Evolutionary conservation across 805 yeast genomes (phyloP), one percentile per base, ranked within the genome.

Genomic region (Hanseniaspora meyeri): DNA sequence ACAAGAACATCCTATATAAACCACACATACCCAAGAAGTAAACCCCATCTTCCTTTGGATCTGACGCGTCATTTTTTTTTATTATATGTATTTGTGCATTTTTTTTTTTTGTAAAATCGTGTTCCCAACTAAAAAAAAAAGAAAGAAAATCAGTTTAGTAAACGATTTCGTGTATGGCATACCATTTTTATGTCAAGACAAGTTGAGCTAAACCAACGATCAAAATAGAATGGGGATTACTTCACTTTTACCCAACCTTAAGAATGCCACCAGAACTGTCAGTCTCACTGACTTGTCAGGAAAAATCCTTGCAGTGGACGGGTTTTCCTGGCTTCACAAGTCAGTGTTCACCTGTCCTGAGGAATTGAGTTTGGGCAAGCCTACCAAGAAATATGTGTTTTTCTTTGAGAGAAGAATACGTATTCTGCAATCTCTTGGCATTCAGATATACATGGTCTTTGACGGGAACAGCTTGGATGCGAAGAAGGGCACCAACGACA

Each of bases 251-350:
- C 90, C 86, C n/a, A 79, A 78, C 57, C 73, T 91, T 60, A 87
- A 85, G 66, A 80, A 85, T 32, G 83, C 87, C 43, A 93, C 85
- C 63, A 76, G 76, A 54, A 74, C 77, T 0, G 75, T 78, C 1
- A 69, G 82, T 1, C 70, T 90, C 48, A 76, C 77, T 56, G 70
- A 77, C 38, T 87, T 80, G 66, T 69, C 80, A 14, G 96, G 96
- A 1, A 75, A 82, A 63, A 81, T 85, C 0, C 70, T 90, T 45
- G 99, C 95, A 0, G 83, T 93, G n/a, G 99, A 93, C 66, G 90
- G 95, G 0, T 93, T 88, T 65, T 89, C 96, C 0, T 93, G 99
- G 99, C 77, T 93, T 5, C 99, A 93, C 69, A 79, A 87, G 60
- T 90, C 93, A 4, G 82, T 87, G 3, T 77, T 83, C 51, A 73